Percentiles rank a stretch among this genome's conserved stretches.
Evolutionary conservation across 73 alveolate genomes (phyloP).

Genomic region (Blepharisma stoltei): DNA sequence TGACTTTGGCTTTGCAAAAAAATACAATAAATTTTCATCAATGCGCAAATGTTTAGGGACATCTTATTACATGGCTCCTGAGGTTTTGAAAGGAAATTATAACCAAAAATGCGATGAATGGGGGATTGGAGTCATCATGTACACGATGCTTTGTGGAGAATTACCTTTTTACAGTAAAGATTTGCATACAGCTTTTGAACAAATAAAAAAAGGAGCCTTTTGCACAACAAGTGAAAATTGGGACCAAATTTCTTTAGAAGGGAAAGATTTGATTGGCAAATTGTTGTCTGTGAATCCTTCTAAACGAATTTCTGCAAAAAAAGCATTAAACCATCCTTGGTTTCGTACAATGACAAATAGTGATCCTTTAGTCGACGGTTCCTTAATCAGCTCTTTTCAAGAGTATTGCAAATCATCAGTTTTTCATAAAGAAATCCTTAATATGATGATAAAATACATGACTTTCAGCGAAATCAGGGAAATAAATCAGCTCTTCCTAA

Average conservation of each 20-base stretch:
- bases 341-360: no score
- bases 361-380: no score
- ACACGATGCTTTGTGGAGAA: constrained; percentile 73
- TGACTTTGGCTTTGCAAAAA: constrained; percentile 77
- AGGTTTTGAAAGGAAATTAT: constrained; percentile 56
- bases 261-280: constrained; percentile 43
- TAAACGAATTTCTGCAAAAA: constrained; percentile 28
- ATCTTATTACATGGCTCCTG: constrained; percentile 75
- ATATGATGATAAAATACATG: no score
- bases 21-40: constrained; percentile 41
- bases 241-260: constrained; percentile 41
- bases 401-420: no score
- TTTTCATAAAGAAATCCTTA: no score
- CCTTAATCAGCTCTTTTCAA: no score
- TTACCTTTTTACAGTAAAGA: constrained; percentile 81
- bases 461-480: no score
- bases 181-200: constrained; percentile 56
- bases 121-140: constrained; percentile 81
- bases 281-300: constrained; percentile 35
- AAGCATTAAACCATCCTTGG: no score
- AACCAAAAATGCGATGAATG: constrained; percentile 76
- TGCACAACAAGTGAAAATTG: constrained; percentile 39
- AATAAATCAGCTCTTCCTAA: no score
- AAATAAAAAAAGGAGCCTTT: constrained; percentile 38
- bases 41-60: constrained; percentile 78